Evolutionary conservation across 2,329 filamentous ascomycete species (phyloP).

Genomic region (Curvularia sp.): DNA sequence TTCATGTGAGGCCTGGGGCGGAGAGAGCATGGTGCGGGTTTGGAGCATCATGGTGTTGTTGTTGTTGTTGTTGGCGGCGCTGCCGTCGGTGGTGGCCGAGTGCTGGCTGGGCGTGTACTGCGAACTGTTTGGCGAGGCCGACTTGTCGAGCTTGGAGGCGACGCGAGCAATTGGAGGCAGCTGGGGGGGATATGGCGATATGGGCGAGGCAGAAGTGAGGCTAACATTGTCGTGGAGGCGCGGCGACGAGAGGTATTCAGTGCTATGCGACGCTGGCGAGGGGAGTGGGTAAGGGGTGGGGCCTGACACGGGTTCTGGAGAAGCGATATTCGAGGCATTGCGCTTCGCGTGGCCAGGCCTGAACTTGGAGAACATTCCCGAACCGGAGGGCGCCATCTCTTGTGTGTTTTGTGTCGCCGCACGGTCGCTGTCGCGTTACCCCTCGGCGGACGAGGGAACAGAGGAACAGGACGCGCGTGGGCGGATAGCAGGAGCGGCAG

Average conservation of each 20-base stretch:
- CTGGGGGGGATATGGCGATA: constrained; percentile 49
- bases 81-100: constrained; percentile 15
- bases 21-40: constrained; percentile 29
- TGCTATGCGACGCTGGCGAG: constrained; percentile 36
- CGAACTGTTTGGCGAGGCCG: constrained; percentile 22
- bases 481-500: not conserved
- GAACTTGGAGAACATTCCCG: constrained; percentile 51
- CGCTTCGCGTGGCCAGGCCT: constrained; percentile 50
- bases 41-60: constrained; percentile 12
- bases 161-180: constrained; percentile 51
- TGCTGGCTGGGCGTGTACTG: constrained; percentile 21
- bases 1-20: constrained; percentile 26
- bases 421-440: constrained; percentile 28
- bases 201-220: constrained; percentile 43
- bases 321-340: constrained; percentile 45
- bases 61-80: not conserved
- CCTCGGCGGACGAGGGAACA: constrained; percentile 11
- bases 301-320: constrained; percentile 41
- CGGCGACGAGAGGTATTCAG: constrained; percentile 42
- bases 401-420: constrained; percentile 19
- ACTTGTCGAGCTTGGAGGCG: constrained; percentile 42
- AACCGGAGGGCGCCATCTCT: constrained; percentile 49
- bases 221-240: constrained; percentile 41
- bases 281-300: constrained; percentile 35
- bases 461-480: constrained; percentile 7